Evolutionary conservation across 1,284 basidiomycete genomes (phyloP).

Genomic region (Porogramme epimiltina): DNA sequence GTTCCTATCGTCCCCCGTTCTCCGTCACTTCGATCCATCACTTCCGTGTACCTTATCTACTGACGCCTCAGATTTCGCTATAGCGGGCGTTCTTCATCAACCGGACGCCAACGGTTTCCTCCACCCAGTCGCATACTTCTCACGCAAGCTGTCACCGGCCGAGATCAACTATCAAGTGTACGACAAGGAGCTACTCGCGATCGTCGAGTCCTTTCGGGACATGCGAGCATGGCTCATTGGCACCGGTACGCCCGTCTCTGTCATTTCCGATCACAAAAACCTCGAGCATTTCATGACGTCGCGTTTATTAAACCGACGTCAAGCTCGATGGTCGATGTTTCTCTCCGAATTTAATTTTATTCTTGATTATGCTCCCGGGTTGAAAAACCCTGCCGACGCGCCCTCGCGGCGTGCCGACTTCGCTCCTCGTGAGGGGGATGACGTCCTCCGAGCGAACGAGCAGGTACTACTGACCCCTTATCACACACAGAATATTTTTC

Average conservation of each 20-base stretch:
- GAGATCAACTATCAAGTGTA: conserved; percentile 26
- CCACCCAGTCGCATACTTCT: conserved; percentile 36
- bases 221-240: conserved; percentile 35
- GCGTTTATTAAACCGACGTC: conserved; percentile 37
- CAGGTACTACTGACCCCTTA: conserved; percentile 22
- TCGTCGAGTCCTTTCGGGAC: conserved; percentile 35
- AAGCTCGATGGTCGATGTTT: conserved; percentile 42
- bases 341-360: conserved; percentile 32
- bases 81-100: conserved; percentile 33
- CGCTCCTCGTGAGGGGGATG: conserved; percentile 36
- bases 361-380: conserved; percentile 37
- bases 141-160: conserved; percentile 30
- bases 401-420: conserved; percentile 35
- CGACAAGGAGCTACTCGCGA: conserved; percentile 39
- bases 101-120: conserved; percentile 28
- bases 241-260: conserved; percentile 24
- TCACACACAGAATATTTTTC: conserved; percentile 19
- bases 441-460: conserved; percentile 15
- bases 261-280: conserved; percentile 38
- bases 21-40: conserved; percentile 34
- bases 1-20: conserved; percentile 31
- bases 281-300: conserved; percentile 38
- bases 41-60: conserved; percentile 26
- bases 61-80: conserved; percentile 29
- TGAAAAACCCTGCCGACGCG: conserved; percentile 37